A percentile compares a stretch with the other conserved stretches of the same genome.
Evolutionary conservation across 2,329 filamentous ascomycete species (phyloP).

Genomic region (Dryadomyces quercivorus): DNA sequence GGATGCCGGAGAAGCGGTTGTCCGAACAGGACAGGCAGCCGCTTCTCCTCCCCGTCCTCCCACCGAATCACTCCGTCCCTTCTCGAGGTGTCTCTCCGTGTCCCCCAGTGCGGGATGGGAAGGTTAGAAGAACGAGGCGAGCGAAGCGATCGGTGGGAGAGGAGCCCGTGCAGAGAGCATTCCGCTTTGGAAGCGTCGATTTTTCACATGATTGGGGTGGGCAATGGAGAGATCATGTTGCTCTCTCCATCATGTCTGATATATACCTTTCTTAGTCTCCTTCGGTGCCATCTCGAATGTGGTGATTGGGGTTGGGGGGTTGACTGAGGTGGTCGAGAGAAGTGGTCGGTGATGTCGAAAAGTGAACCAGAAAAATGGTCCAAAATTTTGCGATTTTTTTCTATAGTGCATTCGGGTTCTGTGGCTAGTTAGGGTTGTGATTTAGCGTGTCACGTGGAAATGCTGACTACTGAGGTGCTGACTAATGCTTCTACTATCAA

Average conservation of each 20-base stretch:
- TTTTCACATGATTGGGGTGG: conserved; percentile 4
- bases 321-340: conserved; percentile 7
- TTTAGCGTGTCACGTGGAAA: neutral
- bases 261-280: conserved; percentile 27
- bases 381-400: conserved; percentile 2
- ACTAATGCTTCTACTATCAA: neutral
- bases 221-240: neutral
- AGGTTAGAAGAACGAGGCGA: neutral
- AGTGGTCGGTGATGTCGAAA: conserved; percentile 4
- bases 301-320: conserved; percentile 9
- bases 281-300: conserved; percentile 25
- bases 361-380: neutral
- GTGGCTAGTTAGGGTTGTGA: conserved; percentile 2
- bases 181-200: neutral
- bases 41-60: neutral
- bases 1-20: conserved; percentile 13
- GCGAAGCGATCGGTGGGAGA: neutral
- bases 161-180: neutral
- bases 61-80: neutral
- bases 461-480: neutral
- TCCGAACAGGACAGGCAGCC: too few relatives aligned
- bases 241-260: conserved; percentile 4
- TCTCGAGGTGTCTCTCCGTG: neutral
- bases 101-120: neutral
- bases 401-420: neutral